Base-by-base conservation (phyloP, 164 flowering plant genomes). In the Dillenia turbinata region DNA sequence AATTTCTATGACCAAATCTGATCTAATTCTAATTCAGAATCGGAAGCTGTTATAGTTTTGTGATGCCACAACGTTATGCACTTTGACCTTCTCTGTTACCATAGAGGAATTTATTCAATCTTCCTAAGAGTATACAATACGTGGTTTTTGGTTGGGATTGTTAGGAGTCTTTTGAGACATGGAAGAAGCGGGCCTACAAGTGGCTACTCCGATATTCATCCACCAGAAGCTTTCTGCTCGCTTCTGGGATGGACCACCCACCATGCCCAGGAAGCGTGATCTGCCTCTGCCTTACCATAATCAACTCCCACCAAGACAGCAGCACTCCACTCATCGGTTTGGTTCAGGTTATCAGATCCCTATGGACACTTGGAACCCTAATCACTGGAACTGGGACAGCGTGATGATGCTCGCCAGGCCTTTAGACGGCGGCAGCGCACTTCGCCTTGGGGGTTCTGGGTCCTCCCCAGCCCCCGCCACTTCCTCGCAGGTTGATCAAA, bases 321-420 rank as follows among this genome's bases (percentile, higher is more conserved):
- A 73, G 51, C 71, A 33, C 12, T 63, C 44, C 22, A 67, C 65
- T 5, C 79, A 67, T 48, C 66, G 68, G 55, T 56, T 71, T 49
- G 65, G 65, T 50, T 57, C 68, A 8, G 65, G 52, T 13, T 59
- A 62, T 44, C 75, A 58, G 49, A 65, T 52, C 47, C 59, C 72
- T 3, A 49, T 47, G 22, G 71, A 62, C 26, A 71, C 73, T 69
- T 92, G 97, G 97, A 82, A 85, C 57, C 81, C 89, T 2, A 84
- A 72, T 47, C 71, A 12, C 16, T 92, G 94, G 94, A 75, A 79
- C 19, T 92, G 97, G 97, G 96, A 92, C 62, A 73, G 81, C 57
- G 69, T 69, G 9, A 71, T 75, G 49, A 86, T 89, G 51, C 71
- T 79, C 10, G 92, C 88, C 1, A 86, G 78, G 62, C 85, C 86